A percentile compares a stretch with the other conserved stretches of the same genome.
phyloP scores from a whole-genome alignment of 768 basidiomycete genomes.

The Psilocybe azurescens region DNA sequence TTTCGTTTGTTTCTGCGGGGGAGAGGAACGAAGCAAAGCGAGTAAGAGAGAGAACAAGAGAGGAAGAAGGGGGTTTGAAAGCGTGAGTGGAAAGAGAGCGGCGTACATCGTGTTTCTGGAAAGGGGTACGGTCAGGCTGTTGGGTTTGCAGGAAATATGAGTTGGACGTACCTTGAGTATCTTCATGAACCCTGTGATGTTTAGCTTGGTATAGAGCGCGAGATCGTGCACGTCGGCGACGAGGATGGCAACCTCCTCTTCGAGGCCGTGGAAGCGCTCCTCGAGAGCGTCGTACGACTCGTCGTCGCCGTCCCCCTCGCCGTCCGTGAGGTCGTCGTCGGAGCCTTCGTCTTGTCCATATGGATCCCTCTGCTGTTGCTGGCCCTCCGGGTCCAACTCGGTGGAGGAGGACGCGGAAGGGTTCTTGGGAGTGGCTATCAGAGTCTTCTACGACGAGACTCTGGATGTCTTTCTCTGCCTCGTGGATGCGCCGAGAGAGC shows the following conservation, averaged over 20 bases:
- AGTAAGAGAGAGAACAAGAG: neutral
- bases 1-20: conserved; percentile 87
- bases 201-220: conserved; percentile 92
- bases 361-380: conserved; percentile 45
- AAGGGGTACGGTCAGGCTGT: conserved; percentile 1
- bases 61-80: neutral
- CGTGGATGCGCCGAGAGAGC: conserved; percentile 78
- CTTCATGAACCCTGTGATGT: conserved; percentile 99
- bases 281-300: conserved; percentile 79
- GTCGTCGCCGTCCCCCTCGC: conserved; percentile 39
- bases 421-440: conserved; percentile 20
- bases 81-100: neutral
- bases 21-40: too few relatives aligned
- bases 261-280: conserved; percentile 83
- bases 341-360: conserved; percentile 71
- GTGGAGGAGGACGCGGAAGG: conserved; percentile 28
- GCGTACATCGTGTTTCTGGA: conserved; percentile 90
- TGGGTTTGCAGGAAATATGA: neutral
- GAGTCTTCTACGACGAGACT: conserved; percentile 70
- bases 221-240: conserved; percentile 94
- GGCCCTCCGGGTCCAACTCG: conserved; percentile 57
- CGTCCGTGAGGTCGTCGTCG: conserved; percentile 63
- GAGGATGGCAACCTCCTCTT: conserved; percentile 93
- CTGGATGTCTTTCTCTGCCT: conserved; percentile 83
- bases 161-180: conserved; percentile 77